These are phyloP conservation scores for Asparagopsis taxiformis DNA, from an alignment of 31 red algal genomes.

Conservation along the genomic window DNA sequence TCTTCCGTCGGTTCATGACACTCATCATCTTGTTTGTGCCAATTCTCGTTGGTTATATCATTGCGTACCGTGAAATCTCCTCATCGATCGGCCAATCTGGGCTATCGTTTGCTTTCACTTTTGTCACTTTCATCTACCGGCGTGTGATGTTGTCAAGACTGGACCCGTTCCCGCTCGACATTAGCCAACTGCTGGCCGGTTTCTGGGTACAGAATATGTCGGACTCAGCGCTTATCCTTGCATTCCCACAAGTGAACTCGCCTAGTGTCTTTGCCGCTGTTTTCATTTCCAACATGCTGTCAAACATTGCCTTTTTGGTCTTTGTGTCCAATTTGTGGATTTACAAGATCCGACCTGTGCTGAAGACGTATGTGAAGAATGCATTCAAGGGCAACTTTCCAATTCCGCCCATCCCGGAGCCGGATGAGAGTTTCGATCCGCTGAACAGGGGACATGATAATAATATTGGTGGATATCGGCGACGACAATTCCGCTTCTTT, in stretches of 20 bases:
- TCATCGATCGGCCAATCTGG: constrained; percentile 32
- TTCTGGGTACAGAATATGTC: constrained; percentile 81
- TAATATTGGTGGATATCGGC: constrained; percentile 70
- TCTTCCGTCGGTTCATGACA: constrained; percentile 68
- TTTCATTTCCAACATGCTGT: constrained; percentile 53
- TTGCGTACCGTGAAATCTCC: constrained; percentile 62
- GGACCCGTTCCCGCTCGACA: constrained; percentile 75
- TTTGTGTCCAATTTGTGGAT: constrained; percentile 88
- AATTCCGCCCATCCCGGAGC: constrained; percentile 63
- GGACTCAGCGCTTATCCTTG: constrained; percentile 50
- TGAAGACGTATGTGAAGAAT: constrained; percentile 66
- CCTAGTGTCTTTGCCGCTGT: constrained; percentile 47
- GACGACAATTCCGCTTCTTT: constrained; percentile 84
- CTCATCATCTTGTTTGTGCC: constrained; percentile 67
- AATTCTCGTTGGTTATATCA: constrained; percentile 46
- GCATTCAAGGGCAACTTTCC: constrained; percentile 76
- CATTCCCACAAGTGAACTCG: constrained; percentile 59
- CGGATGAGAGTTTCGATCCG: constrained; percentile 70
- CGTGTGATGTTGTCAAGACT: constrained; percentile 73
- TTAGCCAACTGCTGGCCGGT: constrained; percentile 67
- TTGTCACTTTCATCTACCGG: constrained; percentile 71
- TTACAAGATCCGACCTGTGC: constrained; percentile 61
- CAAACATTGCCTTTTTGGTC: constrained; percentile 66
- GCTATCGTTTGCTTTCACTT: constrained; percentile 49
- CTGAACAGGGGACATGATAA: constrained; percentile 66